phyloP scores from a whole-genome alignment of 257 asterid species.

The Solanum piurae region DNA sequence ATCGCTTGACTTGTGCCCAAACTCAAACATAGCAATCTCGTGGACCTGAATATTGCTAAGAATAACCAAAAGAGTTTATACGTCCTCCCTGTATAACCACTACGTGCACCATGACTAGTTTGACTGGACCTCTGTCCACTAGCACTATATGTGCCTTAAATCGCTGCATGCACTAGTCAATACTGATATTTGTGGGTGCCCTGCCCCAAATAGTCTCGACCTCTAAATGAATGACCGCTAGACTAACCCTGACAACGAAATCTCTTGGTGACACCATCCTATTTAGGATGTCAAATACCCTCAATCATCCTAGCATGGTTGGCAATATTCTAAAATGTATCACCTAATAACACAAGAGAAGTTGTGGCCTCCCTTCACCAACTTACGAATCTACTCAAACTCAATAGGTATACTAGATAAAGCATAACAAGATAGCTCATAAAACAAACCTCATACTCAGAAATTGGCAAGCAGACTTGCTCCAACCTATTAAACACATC shows the following conservation, averaged over 20 bases:
- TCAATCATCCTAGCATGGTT: not conserved
- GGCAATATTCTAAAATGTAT: too few relatives aligned
- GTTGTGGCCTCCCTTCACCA: not conserved
- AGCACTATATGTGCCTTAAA: not conserved
- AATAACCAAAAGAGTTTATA: not conserved
- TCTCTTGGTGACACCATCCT: not conserved
- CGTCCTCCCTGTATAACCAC: not conserved
- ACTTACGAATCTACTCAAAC: not conserved
- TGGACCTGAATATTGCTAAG: not conserved
- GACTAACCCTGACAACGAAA: not conserved
- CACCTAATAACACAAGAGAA: too few relatives aligned
- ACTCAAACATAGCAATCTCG: not conserved
- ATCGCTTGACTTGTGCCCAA: not conserved
- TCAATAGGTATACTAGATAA: not conserved
- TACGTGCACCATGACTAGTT: not conserved
- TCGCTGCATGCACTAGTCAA: not conserved
- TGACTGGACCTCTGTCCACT: not conserved
- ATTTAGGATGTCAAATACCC: not conserved
- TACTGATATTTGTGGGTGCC: not conserved
- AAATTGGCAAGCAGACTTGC: too few relatives aligned
- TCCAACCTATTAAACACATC: too few relatives aligned
- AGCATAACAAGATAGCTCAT: not conserved
- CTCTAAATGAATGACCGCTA: too few relatives aligned
- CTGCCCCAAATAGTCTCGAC: too few relatives aligned
- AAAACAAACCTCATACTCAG: too few relatives aligned